A percentile compares a stretch with the other conserved stretches of the same genome.
These are phyloP conservation scores for Candida ortonii DNA, from an alignment of 805 yeast species.

Conservation along the genomic window DNA sequence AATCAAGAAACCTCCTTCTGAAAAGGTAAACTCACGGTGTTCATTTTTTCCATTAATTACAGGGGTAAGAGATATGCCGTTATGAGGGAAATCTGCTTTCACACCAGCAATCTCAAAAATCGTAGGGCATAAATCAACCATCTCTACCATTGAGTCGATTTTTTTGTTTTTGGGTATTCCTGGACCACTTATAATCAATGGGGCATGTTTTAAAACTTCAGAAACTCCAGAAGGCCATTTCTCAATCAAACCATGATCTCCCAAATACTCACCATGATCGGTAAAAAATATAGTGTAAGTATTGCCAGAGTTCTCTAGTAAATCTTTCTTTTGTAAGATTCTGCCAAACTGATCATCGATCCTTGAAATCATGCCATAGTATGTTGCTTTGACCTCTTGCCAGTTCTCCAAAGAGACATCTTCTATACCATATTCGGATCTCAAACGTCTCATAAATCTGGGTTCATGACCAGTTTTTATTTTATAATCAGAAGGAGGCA, in stretches of 20 bases:
- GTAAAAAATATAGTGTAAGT: slow-evolving; percentile 16
- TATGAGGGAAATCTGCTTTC: neutral
- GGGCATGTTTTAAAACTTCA: slow-evolving; percentile 16
- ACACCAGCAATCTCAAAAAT: slow-evolving; percentile 11
- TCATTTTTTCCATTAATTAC: neutral
- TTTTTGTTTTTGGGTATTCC: slow-evolving; percentile 8
- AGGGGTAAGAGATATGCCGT: neutral
- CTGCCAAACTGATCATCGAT: slow-evolving; percentile 19
- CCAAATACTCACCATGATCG: slow-evolving; percentile 21
- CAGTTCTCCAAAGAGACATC: slow-evolving; percentile 11
- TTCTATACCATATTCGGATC: slow-evolving; percentile 2
- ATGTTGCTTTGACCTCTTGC: slow-evolving; percentile 16
- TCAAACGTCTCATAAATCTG: neutral
- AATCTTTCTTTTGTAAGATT: slow-evolving; percentile 6
- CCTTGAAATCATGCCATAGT: slow-evolving; percentile 21
- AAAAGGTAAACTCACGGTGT: neutral
- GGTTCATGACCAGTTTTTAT: slow-evolving; percentile 6
- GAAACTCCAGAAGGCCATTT: slow-evolving; percentile 23
- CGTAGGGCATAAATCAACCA: slow-evolving; percentile 18
- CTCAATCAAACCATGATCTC: slow-evolving; percentile 19
- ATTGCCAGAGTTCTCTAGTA: no score
- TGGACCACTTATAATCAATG: slow-evolving; percentile 1
- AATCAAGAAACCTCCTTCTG: neutral
- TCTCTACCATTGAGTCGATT: slow-evolving; percentile 11
- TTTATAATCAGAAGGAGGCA: slow-evolving; percentile 6